phyloP scores from a whole-genome alignment of 768 basidiomycete species.

The Heimioporus sp. region DNA sequence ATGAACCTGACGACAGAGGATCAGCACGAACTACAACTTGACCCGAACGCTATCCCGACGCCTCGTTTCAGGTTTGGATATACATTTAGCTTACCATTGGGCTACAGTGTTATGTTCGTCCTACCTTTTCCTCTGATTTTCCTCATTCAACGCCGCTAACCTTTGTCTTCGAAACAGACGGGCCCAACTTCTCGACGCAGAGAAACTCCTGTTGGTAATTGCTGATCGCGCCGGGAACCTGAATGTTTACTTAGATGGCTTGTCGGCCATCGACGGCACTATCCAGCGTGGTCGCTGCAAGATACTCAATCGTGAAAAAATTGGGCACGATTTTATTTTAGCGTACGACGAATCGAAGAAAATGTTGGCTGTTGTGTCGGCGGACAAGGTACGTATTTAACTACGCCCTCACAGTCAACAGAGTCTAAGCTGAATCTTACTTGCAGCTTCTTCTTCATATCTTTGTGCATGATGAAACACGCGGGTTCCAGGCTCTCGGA shows the following conservation, averaged over 20 bases:
- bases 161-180: constrained; percentile 20
- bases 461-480: constrained; percentile 47
- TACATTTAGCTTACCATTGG: constrained; percentile 18
- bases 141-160: not conserved
- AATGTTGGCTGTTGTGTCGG: constrained; percentile 44
- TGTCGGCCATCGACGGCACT: constrained; percentile 31
- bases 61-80: constrained; percentile 17
- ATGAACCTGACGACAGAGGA: constrained; percentile 30
- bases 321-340: constrained; percentile 44
- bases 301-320: constrained; percentile 41
- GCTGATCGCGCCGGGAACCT: constrained; percentile 35
- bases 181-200: constrained; percentile 40
- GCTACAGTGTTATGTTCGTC: constrained; percentile 19
- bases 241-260: constrained; percentile 38
- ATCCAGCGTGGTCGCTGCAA: constrained; percentile 29
- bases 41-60: constrained; percentile 20
- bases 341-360: constrained; percentile 53
- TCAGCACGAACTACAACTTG: constrained; percentile 25
- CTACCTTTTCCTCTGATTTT: too few species aligned
- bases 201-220: constrained; percentile 42
- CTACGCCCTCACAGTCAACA: not conserved
- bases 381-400: constrained; percentile 34
- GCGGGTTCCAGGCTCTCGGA: constrained; percentile 41
- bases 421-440: not conserved
- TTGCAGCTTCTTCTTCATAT: constrained; percentile 40